A percentile compares a stretch with the other conserved stretches of the same genome.
Evolutionary conservation across 2,329 filamentous ascomycete species (phyloP).

Genomic region (Orbilia quercus): DNA sequence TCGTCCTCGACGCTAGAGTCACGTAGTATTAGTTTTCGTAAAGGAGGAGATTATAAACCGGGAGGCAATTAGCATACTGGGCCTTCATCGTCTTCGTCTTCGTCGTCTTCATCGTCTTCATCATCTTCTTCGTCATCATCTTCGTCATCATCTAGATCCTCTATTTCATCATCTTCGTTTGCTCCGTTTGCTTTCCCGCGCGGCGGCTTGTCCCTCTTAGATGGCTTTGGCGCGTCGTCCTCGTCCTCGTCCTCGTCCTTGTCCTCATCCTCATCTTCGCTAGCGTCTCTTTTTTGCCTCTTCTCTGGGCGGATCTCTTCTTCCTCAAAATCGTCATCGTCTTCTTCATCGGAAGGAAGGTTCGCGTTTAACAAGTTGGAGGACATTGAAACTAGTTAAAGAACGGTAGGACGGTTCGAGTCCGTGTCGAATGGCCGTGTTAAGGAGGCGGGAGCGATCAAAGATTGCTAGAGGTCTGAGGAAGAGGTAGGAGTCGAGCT

Average conservation of each 20-base stretch:
- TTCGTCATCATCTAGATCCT: conserved; percentile 47
- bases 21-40: conserved; percentile 1
- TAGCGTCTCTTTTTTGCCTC: conserved; percentile 35
- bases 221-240: conserved; percentile 55
- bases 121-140: conserved; percentile 66
- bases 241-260: conserved; percentile 50
- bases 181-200: conserved; percentile 39
- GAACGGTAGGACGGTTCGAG: not conserved
- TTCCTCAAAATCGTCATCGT: conserved; percentile 55
- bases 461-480: not conserved
- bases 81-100: conserved; percentile 70
- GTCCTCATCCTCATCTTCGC: conserved; percentile 50
- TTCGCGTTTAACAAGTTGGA: conserved; percentile 36
- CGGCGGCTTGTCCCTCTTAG: conserved; percentile 27
- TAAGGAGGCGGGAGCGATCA: conserved; percentile 3
- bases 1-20: conserved; percentile 57
- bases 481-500: conserved; percentile 6
- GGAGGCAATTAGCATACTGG: conserved; percentile 30
- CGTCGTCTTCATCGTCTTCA: conserved; percentile 68
- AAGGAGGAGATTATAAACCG: not conserved
- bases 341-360: conserved; percentile 56
- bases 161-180: conserved; percentile 50
- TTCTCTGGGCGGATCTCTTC: conserved; percentile 44
- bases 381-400: conserved; percentile 18
- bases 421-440: conserved; percentile 7